phyloP scores from a whole-genome alignment of 495 filamentous ascomycete genomes.

The Cercophora newfieldiana region DNA sequence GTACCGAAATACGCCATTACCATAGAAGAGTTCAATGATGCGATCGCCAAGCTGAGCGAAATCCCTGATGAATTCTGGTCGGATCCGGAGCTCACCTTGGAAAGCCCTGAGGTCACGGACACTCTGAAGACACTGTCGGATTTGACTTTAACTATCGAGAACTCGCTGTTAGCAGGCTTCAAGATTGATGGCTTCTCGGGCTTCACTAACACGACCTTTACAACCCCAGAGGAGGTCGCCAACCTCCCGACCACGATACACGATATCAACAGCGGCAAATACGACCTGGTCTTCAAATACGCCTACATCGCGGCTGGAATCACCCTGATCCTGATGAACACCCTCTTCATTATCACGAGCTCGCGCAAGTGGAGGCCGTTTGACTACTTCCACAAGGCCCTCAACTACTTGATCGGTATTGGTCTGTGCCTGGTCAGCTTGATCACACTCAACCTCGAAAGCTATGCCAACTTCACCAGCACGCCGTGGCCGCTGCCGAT shows the following conservation, averaged over 20 bases:
- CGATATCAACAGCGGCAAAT: background rate
- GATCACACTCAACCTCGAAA: slow-evolving; percentile 30
- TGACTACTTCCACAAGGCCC: slow-evolving; percentile 37
- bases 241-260: background rate
- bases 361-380: slow-evolving; percentile 33
- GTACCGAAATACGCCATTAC: background rate
- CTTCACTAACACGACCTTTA: background rate
- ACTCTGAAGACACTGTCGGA: too few species aligned
- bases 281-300: background rate
- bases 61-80: background rate
- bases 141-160: background rate
- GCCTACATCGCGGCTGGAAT: background rate
- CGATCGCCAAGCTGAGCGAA: background rate
- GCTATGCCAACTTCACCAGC: slow-evolving; percentile 25
- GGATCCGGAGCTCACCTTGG: too few species aligned
- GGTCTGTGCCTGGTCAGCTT: slow-evolving; percentile 35
- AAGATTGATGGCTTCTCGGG: background rate
- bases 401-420: slow-evolving; percentile 38
- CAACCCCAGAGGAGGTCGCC: background rate
- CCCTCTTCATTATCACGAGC: slow-evolving; percentile 40
- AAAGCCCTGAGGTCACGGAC: too few species aligned
- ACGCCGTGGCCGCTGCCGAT: slow-evolving; percentile 44
- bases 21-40: background rate
- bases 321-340: slow-evolving; percentile 20
- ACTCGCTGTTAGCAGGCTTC: background rate